Base-by-base conservation (phyloP, 1,284 basidiomycete genomes). In the Amylostereum areolatum region DNA sequence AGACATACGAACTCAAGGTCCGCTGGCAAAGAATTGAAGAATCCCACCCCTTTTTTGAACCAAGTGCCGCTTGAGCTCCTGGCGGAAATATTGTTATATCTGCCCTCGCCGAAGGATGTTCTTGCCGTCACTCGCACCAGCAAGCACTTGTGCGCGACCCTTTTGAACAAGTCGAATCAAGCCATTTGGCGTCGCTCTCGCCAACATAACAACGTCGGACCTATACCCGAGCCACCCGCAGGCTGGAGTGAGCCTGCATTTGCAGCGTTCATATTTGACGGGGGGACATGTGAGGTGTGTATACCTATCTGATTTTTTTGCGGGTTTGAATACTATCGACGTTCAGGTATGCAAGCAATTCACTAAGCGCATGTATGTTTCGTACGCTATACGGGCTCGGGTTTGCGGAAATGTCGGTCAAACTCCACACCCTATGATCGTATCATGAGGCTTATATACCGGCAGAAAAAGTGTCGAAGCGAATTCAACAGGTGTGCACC, bases 261-360 rank as follows among this genome's bases (percentile, higher is more conserved):
- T 59, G 81, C 79, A 12, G 75, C 82, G 0, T 77, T 83, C 51
- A 54, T 86, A 32, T 87, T 82, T 52, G 78, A 80, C 55, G 63
- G 61, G 1, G 82, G 81, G 0, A 12, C 51, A 3, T 88, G 85
- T 56, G 73, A 77, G 62, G 81, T 85, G 54, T 35, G 70, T 55
- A 4, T 27, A 29, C 29, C 5, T 5, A 39, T 30, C 28, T 36
- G 11, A 12, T 31, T 40, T 12, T 29, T 42, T 18, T 47, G 29
- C 7, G 30, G 11, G n/a, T 50, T 30, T 4, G 32, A 24, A 31
- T 28, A 12, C 12, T 43, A 11, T 37, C 18, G 7, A 10, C n/a
- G 37, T 39, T n/a, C 25, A 62, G 61, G 18, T 55, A 34, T 62
- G 61, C 43, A 43, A 43, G 6, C 62, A 62, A 34, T n/a, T 41